Evolutionary conservation across 345 rosid species (phyloP), one percentile per base, ranked within the genome.

Genomic region (Zanthoxylum bungeanum): DNA sequence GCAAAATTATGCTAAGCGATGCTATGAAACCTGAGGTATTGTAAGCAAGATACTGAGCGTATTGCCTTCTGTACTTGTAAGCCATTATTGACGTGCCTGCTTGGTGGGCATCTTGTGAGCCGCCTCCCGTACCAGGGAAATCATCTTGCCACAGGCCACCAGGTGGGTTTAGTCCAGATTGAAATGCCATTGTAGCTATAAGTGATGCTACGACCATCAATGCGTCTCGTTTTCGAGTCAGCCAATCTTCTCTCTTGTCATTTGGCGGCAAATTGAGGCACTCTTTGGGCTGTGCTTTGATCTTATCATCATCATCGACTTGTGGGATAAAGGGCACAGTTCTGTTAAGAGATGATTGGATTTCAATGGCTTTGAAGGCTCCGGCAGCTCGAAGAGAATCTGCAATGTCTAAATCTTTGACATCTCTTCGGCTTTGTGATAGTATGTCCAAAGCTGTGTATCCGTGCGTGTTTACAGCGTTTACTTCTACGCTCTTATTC

Each of bases 181-280:
- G 84, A 64, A 77, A 80, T 25, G 81, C 84, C 64, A 71, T 79
- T 0, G 84, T 80, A 2, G 84, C 79, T 5, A 77, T 74, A n/a
- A 81, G 77, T 1, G 84, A 81, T 50, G 84, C 71, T 31, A 77
- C 84, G 21, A 74, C 76, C 77, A 81, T 81, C 40, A 74, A 37
- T 27, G 84, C 60, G 33, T 67, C 72, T 31, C 79, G 51, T 28
- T 68, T 77, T 22, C 68, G 61, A n/a, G 74, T 60, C 25, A 80
- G 24, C 77, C 79, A 67, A 42, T 77, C 67, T n/a, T 46, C 68
- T n/a, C 1, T 4, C 4, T 31, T 56, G 4, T 5, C 33, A 8
- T 34, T 46, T 21, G 28, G 49, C 16, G 17, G 53, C 14, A 4
- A 28, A 28, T 27, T 57, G 5, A 4, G 19, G 34, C 19, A 5